Base-by-base conservation (phyloP, 192 early-diverging fungal genomes). In the Linnemannia exigua region DNA sequence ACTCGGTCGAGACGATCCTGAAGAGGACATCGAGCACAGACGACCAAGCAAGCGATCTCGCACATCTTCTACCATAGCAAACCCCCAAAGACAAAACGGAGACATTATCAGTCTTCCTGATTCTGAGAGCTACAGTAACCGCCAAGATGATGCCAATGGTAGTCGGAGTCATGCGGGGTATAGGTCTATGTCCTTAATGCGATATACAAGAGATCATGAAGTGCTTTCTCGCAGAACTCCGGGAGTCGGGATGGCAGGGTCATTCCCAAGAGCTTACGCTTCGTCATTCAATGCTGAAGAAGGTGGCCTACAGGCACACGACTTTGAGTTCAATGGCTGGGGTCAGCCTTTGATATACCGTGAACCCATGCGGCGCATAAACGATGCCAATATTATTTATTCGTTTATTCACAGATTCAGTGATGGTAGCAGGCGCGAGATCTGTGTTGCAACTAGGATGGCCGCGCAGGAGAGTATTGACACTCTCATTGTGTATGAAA, bases 121-220 rank as follows among this genome's bases (percentile, higher is more conserved):
- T 52, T 52, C 22, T 1, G 51, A 52, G 20, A 52, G 22, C n/a
- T 17, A n/a, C 51, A 52, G 22, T 0, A 52, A n/a, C 51, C 51
- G 51, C 51, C 51, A 52, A 52, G 51, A 52, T 5, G 51, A 52
- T 52, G 22, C 51, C 22, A 20, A n/a, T 52, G 51, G 5, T 52
- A 22, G 7, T n/a, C 51, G 51, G 51, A 52, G 20, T 22, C 51
- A 0, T 52, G 51, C 22, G 51, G 51, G n/a, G 51, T 52, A 52
- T n/a, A 6, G 22, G 51, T 52, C 51, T 52, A n/a, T n/a, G 85
- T 67, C 92, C 58, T 76, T 54, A 67, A 12, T 8, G 33, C 66
- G 33, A 36, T 36, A 67, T 67, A 31, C 33, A 67, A n/a, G 66
- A 67, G 33, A 67, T 36, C 66, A 67, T 67, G 66, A 67, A 37